Base-by-base conservation (phyloP, 768 basidiomycete genomes). In the Thelephora ganbajun region DNA sequence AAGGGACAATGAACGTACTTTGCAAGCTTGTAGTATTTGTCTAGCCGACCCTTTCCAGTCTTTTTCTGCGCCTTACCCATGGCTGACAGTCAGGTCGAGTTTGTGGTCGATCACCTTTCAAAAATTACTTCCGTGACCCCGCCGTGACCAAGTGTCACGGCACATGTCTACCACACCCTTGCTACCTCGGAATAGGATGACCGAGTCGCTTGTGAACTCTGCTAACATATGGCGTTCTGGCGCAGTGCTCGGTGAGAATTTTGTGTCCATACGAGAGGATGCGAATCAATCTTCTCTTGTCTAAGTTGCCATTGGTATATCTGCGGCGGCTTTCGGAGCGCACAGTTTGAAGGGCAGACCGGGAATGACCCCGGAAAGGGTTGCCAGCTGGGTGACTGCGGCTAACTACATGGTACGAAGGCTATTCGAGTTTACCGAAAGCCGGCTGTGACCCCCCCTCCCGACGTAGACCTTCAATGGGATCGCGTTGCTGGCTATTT, bases 11-110 rank as follows among this genome's bases (percentile, higher is more conserved):
- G 44, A 34, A 47, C 50, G 18, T 57, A 89, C 87, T 90, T 89
- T 67, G 87, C 89, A 61, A 93, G 84, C 61, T 89, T 91, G 68
- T 97, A 97, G 66, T 94, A 97, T 66, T 94, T 94, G 67, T 97
- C 92, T 44, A 94, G 72, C 59, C 92, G 89, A 56, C 86, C 89
- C 66, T 94, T 94, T 54, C 90, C 92, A 20, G 90, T 92, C 73
- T 94, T 96, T 70, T 93, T 94, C 64, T 89, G 83, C n/a, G 75
- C 61, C 48, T 66, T 66, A 16, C 63, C 64, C 64, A 66, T 66
- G 51, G 46, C 39, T 35, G 19, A 35, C 18, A 16, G 50, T n/a
- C 33, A 18, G 30, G 18, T 11, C 12, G 23, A 9, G 26, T 30
- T 30, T 30, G 26, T 30, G 26, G 26, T 30, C 26, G 26, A 30